Evolutionary conservation across 306 rosid genomes (phyloP).

Genomic region (Gastrolobium bilobum): DNA sequence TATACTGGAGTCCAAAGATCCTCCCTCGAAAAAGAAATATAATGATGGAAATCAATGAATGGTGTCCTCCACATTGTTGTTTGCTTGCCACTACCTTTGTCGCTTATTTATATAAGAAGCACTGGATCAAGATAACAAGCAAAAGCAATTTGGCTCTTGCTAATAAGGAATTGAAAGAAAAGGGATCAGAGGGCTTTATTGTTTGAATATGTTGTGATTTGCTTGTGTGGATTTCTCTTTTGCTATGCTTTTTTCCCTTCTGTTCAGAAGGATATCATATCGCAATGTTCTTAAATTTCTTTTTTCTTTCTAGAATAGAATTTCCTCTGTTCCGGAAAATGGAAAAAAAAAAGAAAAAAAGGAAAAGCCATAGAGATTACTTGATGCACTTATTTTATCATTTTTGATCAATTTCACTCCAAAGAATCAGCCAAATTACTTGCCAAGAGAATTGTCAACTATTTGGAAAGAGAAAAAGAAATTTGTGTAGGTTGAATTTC

Average conservation of each 20-base stretch:
- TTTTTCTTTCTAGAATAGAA: too few species aligned
- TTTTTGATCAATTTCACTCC: constrained; percentile 19
- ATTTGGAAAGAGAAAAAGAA: not conserved
- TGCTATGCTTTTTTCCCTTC: too few species aligned
- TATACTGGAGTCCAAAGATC: too few species aligned
- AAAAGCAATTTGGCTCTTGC: not conserved
- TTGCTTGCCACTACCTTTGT: not conserved
- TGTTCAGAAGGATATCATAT: too few species aligned
- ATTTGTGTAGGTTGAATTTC: not conserved
- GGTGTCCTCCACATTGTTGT: not conserved
- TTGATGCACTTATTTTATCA: not conserved
- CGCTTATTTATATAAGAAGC: not conserved
- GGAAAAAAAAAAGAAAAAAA: not conserved
- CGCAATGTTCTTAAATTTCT: too few species aligned
- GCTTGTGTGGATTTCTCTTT: too few species aligned
- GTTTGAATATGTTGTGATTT: too few species aligned
- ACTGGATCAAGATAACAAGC: not conserved
- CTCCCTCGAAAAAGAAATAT: not conserved
- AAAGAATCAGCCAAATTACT: not conserved
- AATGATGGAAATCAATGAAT: not conserved
- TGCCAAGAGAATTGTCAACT: constrained; percentile 17
- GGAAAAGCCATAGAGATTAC: not conserved
- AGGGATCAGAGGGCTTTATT: too few species aligned
- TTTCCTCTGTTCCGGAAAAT: too few species aligned
- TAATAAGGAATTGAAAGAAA: too few species aligned